phyloP scores from a whole-genome alignment of 108 stramenopile genomes.

The Nitzschia sp. region DNA sequence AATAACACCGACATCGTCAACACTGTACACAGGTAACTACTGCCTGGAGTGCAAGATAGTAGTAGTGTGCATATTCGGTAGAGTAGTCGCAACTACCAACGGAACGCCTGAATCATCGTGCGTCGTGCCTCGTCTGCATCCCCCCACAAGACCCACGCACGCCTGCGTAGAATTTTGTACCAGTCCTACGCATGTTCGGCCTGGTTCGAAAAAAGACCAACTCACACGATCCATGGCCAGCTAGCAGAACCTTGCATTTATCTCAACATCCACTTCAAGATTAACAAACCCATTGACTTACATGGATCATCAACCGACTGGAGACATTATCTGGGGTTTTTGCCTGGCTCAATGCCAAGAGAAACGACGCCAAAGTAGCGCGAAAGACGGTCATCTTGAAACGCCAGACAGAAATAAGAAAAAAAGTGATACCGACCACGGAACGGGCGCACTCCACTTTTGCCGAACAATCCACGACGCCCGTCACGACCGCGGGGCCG shows the following conservation, averaged over 20 bases:
- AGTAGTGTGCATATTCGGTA: too few relatives aligned
- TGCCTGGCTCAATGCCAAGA: conserved; percentile 9
- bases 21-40: too few relatives aligned
- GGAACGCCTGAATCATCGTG: too few relatives aligned
- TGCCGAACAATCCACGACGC: too few relatives aligned
- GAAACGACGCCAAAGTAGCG: neutral
- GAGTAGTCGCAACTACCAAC: too few relatives aligned
- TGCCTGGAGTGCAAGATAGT: too few relatives aligned
- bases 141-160: too few relatives aligned
- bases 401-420: neutral
- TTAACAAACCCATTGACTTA: conserved; percentile 40
- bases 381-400: neutral
- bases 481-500: too few relatives aligned
- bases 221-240: neutral
- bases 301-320: conserved; percentile 77
- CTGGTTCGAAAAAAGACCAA: neutral
- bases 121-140: too few relatives aligned
- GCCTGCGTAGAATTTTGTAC: neutral
- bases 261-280: neutral
- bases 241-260: neutral
- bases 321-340: conserved; percentile 64
- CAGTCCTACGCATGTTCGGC: neutral
- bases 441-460: too few relatives aligned
- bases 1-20: too few relatives aligned
- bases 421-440: too few relatives aligned